Conservation (phyloP, 495 filamentous ascomycete genomes). For the Neurospora pannonica region DNA sequence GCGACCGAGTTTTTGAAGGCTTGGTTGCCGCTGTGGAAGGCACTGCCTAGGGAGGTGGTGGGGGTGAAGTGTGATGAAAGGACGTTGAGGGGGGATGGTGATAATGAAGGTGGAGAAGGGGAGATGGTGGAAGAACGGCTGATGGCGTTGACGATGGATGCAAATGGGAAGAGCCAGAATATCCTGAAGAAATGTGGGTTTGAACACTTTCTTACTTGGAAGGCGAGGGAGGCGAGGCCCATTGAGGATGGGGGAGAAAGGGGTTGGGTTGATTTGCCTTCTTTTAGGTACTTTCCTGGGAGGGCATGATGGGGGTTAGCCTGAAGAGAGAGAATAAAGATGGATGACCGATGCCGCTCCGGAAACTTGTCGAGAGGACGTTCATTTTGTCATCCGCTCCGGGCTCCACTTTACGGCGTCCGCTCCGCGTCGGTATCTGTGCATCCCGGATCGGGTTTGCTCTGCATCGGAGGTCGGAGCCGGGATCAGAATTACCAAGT, state of each 20-base stretch:
- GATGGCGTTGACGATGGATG: slow-evolving; percentile 24
- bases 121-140: slow-evolving; percentile 23
- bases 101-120: slow-evolving; percentile 3
- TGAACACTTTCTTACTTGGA: slow-evolving; percentile 17
- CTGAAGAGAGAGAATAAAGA: neutral
- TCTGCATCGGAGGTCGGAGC: neutral
- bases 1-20: slow-evolving; percentile 37
- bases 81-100: slow-evolving; percentile 5
- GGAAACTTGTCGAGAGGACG: neutral
- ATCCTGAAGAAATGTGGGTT: slow-evolving; percentile 33
- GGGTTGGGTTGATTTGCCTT: slow-evolving; percentile 7
- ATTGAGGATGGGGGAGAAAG: neutral
- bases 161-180: slow-evolving; percentile 26
- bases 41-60: slow-evolving; percentile 26
- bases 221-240: slow-evolving; percentile 9
- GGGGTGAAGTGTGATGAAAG: slow-evolving; percentile 16
- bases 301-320: neutral
- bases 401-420: neutral
- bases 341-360: neutral
- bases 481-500: neutral
- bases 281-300: slow-evolving; percentile 11
- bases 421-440: neutral
- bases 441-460: neutral
- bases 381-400: neutral
- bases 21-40: slow-evolving; percentile 27